These are phyloP conservation scores for Hyaloscypha finlandica DNA, from an alignment of 495 filamentous ascomycete genomes.

Conservation along the genomic window DNA sequence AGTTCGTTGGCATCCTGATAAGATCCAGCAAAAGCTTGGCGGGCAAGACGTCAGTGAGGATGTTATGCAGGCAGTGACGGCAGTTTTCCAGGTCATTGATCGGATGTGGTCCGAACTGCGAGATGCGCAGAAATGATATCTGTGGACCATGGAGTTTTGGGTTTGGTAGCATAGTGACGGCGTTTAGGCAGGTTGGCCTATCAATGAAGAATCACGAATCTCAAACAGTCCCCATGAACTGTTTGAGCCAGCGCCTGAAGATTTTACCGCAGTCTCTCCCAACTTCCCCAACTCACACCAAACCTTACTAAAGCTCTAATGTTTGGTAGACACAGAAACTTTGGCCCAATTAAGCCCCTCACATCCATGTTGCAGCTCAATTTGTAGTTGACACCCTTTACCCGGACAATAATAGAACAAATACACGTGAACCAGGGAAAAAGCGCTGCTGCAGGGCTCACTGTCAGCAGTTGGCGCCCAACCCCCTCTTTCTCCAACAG, in stretches of 20 bases:
- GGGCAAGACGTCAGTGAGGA: conserved; percentile 62
- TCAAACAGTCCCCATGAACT: background rate
- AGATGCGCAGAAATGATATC: conserved; percentile 20
- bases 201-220: background rate
- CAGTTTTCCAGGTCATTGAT: conserved; percentile 91
- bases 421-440: background rate
- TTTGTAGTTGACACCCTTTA: background rate
- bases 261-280: too few relatives aligned
- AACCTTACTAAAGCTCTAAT: background rate
- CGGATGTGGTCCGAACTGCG: conserved; percentile 60
- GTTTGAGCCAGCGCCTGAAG: background rate
- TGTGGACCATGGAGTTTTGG: background rate
- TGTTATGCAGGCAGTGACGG: conserved; percentile 78
- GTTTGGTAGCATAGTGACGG: background rate
- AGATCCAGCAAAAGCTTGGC: conserved; percentile 89
- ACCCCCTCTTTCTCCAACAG: background rate
- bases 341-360: background rate
- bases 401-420: background rate
- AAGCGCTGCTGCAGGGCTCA: background rate
- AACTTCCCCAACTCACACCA: background rate
- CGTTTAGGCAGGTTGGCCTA: background rate
- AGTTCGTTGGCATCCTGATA: conserved; percentile 96
- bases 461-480: background rate
- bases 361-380: background rate
- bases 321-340: background rate